These are phyloP conservation scores for Oryza officinalis DNA, from an alignment of 176 grass and related monocot genomes.

Conservation along the genomic window DNA sequence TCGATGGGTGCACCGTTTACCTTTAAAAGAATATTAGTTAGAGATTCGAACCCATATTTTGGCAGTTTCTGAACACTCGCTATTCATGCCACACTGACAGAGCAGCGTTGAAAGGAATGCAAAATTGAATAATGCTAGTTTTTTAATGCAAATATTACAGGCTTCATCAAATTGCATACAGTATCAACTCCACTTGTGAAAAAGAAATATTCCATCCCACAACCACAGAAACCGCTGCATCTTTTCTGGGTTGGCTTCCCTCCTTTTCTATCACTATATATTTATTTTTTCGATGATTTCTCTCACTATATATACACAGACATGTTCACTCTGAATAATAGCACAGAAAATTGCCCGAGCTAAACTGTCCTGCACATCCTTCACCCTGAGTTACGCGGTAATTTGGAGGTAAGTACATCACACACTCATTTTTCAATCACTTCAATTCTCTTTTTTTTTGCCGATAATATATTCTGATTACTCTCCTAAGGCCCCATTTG, in stretches of 20 bases:
- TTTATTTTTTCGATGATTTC: constrained; percentile 8
- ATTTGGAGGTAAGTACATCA: not conserved
- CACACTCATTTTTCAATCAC: not conserved
- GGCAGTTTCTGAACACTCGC: not conserved
- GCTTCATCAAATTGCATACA: constrained; percentile 17
- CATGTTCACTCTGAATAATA: not conserved
- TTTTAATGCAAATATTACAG: not conserved
- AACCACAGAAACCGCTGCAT: constrained; percentile 23
- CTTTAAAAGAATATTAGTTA: too few relatives aligned
- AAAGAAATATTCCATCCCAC: constrained; percentile 12
- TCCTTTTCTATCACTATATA: constrained; percentile 37
- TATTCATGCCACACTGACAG: not conserved
- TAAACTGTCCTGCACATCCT: constrained; percentile 9
- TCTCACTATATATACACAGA: not conserved
- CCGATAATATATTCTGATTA: not conserved
- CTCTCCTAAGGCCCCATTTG: not conserved
- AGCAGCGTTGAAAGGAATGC: not conserved
- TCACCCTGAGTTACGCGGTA: not conserved
- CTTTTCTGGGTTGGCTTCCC: constrained; percentile 5
- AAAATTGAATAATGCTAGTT: not conserved
- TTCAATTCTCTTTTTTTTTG: not conserved
- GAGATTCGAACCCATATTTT: too few relatives aligned
- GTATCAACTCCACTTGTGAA: constrained; percentile 11
- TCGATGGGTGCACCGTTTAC: too few relatives aligned
- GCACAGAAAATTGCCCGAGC: not conserved